Percentiles rank a stretch among this genome's conserved stretches.
phyloP scores from a whole-genome alignment of 140 eudicot species.

The Senecio squalidus region DNA sequence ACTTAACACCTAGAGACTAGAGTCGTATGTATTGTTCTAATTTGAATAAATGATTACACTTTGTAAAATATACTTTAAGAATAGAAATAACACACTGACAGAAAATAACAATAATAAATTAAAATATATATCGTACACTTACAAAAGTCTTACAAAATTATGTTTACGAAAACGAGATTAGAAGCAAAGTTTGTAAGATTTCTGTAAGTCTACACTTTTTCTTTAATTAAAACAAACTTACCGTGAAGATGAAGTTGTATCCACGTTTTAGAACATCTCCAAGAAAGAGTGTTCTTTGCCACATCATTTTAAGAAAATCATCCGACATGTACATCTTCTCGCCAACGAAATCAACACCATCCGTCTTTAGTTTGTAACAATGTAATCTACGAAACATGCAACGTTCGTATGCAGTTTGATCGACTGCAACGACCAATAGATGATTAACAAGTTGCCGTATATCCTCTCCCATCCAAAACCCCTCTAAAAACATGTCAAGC shows the following conservation, averaged over 20 bases:
- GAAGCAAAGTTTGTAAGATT: too few relatives aligned
- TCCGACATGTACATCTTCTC: slow-evolving; percentile 51
- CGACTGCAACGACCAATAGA: slow-evolving; percentile 43
- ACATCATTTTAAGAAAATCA: slow-evolving; percentile 58
- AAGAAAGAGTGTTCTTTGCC: slow-evolving; percentile 47
- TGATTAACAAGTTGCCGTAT: slow-evolving; percentile 38
- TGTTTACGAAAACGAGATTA: too few relatives aligned
- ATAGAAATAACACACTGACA: too few relatives aligned
- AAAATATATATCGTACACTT: too few relatives aligned
- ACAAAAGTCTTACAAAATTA: too few relatives aligned
- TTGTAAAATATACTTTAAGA: too few relatives aligned
- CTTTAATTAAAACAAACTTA: slow-evolving; percentile 7
- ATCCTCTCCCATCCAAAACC: slow-evolving; percentile 59
- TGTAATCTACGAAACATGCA: slow-evolving; percentile 36
- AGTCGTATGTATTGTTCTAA: too few relatives aligned
- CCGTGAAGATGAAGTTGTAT: slow-evolving; percentile 54
- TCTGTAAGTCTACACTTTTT: too few relatives aligned
- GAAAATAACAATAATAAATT: too few relatives aligned
- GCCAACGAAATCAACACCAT: slow-evolving; percentile 45
- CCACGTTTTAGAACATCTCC: slow-evolving; percentile 43
- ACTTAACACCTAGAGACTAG: too few relatives aligned
- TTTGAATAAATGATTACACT: too few relatives aligned
- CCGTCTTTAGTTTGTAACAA: too few relatives aligned
- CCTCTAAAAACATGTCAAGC: slow-evolving; percentile 49
- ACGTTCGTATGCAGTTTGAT: slow-evolving; percentile 45